Percentiles rank a stretch among this genome's conserved stretches.
Conservation (phyloP, 352 stramenopile genomes). For the Phytophthora niederhauseri region DNA sequence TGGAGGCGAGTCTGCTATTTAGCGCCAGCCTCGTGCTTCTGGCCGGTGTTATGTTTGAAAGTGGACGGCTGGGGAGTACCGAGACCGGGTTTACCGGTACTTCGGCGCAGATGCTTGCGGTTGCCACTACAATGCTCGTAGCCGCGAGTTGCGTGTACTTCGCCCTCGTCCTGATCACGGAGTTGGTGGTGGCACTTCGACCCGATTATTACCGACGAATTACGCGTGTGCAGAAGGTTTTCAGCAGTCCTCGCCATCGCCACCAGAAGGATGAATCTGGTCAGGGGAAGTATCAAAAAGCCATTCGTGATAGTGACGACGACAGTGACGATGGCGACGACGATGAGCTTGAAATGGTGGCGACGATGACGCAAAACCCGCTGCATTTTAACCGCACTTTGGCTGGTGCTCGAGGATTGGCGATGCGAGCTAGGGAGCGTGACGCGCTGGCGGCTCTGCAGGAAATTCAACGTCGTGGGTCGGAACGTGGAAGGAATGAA, state of each 20-base stretch:
- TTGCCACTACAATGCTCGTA: constrained; percentile 62
- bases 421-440: constrained; percentile 48
- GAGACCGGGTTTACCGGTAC: constrained; percentile 51
- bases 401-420: constrained; percentile 35
- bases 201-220: constrained; percentile 71
- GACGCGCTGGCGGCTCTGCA: constrained; percentile 59
- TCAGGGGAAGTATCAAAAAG: constrained; percentile 7
- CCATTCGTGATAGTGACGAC: constrained; percentile 2
- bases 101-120: constrained; percentile 55
- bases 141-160: constrained; percentile 67
- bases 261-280: constrained; percentile 23
- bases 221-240: constrained; percentile 64
- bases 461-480: constrained; percentile 54
- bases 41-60: constrained; percentile 74
- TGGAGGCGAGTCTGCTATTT: constrained; percentile 75
- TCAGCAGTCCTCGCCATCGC: constrained; percentile 39
- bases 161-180: constrained; percentile 60
- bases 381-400: constrained; percentile 57
- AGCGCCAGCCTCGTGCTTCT: constrained; percentile 70
- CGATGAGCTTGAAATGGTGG: constrained; percentile 69
- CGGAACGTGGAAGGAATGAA: constrained; percentile 32
- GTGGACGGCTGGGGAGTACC: constrained; percentile 51
- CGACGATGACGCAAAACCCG: constrained; percentile 70
- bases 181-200: constrained; percentile 65
- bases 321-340: constrained; percentile 46